Evolutionary conservation across 257 asterid genomes (phyloP), one percentile per base, ranked within the genome.

Genomic region (Jasminum sambac): DNA sequence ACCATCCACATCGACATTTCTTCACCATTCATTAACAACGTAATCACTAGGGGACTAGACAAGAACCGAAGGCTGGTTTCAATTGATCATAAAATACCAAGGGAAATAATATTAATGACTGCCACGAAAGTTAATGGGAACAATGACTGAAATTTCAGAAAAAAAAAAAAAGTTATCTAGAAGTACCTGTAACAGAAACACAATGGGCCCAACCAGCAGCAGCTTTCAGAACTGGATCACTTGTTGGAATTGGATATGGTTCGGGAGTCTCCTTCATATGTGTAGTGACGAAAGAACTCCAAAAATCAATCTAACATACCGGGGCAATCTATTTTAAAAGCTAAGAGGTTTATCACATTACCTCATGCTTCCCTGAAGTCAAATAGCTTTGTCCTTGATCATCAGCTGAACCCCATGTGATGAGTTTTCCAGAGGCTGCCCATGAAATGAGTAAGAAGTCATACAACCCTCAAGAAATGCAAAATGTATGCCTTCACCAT

Each of bases 191-290:
- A 25, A 85, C 72, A 43, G 90, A 83, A 68, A 82, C 87, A 79
- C 90, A 86, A 74, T 90, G 93, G 64, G 93, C 96, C 95, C 93
- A 90, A 72, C 95, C 89, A 69, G 91, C 96, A 62, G 91, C 86
- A 77, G 92, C 95, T 82, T 80, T 78, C 71, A 77, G 17, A 13
- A 86, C 73, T 38, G 80, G 84, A 76, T 85, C 86, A 52, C 78
- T 67, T 52, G 87, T 82, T 40, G 93, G 89, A 79, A 90, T 83
- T 16, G 82, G 85, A 75, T 81, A 88, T 4, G 76, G 80, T 74
- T 86, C 88, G 36, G 96, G 92, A 66, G 69, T 77, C 84, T 90
- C 89, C 89, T 84, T 77, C n/a, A 79, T 30, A 69, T 21, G 68
- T 61, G 34, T 26, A 66, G 57, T 11, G 34, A 68, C 1, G 55